A percentile compares a stretch with the other conserved stretches of the same genome.
Conservation (phyloP, 1,284 basidiomycete genomes). For the Gymnopus androsaceus region DNA sequence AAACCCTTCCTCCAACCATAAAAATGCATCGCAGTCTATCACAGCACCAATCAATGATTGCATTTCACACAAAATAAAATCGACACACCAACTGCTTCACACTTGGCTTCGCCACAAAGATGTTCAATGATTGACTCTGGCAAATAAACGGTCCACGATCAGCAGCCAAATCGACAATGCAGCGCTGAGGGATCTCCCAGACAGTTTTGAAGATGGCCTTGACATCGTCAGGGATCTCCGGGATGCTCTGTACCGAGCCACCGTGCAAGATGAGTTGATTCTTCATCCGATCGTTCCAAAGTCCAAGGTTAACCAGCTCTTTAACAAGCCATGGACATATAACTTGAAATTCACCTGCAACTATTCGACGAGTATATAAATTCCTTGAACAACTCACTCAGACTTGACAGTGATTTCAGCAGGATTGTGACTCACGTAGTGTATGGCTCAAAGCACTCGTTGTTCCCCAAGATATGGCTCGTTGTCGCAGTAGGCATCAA, state of each 20-base stretch:
- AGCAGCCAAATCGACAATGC: slow-evolving; percentile 95
- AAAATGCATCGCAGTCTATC: slow-evolving; percentile 85
- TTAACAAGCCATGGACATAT: slow-evolving; percentile 98
- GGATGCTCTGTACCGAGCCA: slow-evolving; percentile 92
- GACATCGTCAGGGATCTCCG: slow-evolving; percentile 82
- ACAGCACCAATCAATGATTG: not conserved
- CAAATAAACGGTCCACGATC: slow-evolving; percentile 99
- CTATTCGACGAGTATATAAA: slow-evolving; percentile 97
- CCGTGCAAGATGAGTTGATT: slow-evolving; percentile 98
- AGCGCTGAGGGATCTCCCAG: slow-evolving; percentile 99
- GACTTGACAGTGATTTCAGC: not conserved
- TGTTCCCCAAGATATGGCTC: slow-evolving; percentile 97
- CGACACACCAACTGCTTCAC: slow-evolving; percentile 89
- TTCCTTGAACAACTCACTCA: slow-evolving; percentile 59
- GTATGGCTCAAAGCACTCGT: slow-evolving; percentile 98
- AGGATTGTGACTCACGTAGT: slow-evolving; percentile 63
- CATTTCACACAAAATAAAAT: too few relatives aligned
- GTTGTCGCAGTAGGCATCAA: slow-evolving; percentile 99
- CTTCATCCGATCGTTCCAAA: slow-evolving; percentile 99
- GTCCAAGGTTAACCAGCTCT: slow-evolving; percentile 91
- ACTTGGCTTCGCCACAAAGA: slow-evolving; percentile 91
- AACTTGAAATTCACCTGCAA: slow-evolving; percentile 99
- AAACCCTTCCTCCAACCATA: slow-evolving; percentile 99
- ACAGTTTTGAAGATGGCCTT: slow-evolving; percentile 98
- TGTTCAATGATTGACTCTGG: slow-evolving; percentile 90